These are phyloP conservation scores for Camellia oleifera DNA, from an alignment of 179 eudicot species.

Conservation along the genomic window DNA sequence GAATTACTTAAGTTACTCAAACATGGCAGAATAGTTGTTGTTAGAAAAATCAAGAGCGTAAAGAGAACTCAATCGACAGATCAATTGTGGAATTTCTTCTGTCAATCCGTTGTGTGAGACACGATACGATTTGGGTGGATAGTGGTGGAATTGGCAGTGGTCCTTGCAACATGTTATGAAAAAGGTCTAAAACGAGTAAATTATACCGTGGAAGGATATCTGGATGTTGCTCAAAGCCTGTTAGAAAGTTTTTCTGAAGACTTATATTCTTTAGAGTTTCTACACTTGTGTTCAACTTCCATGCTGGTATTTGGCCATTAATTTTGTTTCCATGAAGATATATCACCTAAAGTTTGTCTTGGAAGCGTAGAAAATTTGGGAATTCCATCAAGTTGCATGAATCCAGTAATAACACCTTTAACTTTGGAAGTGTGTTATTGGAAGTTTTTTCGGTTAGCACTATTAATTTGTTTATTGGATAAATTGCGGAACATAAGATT, in stretches of 20 bases:
- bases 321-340: background rate
- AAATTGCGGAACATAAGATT: background rate
- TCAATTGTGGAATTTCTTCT: slow-evolving; percentile 4
- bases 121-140: background rate
- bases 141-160: no score
- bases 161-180: no score
- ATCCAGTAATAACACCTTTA: background rate
- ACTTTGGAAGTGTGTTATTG: background rate
- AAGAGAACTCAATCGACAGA: background rate
- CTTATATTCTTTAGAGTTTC: background rate
- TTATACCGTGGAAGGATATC: no score
- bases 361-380: slow-evolving; percentile 12
- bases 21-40: no score
- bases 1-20: no score
- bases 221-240: background rate
- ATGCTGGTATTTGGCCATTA: slow-evolving; percentile 5
- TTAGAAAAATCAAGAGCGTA: no score
- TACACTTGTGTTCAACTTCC: slow-evolving; percentile 12
- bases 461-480: background rate
- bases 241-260: slow-evolving; percentile 2
- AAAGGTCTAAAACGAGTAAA: no score
- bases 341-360: background rate
- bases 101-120: slow-evolving; percentile 3
- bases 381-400: background rate
- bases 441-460: background rate